Evolutionary conservation across 2,329 filamentous ascomycete genomes (phyloP).

Genomic region (Penicillium sp.): DNA sequence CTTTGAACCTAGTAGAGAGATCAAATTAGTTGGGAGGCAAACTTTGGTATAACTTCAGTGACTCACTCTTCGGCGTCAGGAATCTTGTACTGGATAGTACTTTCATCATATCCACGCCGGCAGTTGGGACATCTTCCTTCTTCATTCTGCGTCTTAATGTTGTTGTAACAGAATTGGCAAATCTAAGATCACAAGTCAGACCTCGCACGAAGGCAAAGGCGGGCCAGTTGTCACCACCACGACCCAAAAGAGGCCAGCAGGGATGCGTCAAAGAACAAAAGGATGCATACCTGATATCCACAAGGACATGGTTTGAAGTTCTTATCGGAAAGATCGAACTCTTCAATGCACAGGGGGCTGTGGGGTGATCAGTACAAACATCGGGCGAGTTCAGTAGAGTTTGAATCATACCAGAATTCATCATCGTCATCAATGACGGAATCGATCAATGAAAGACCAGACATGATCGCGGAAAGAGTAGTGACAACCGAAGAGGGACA

Average conservation of each 20-base stretch:
- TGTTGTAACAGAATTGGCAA: conserved; percentile 99
- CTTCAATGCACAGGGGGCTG: conserved; percentile 96
- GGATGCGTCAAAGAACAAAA: not conserved
- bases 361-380: conserved; percentile 23
- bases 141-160: conserved; percentile 91
- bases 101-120: conserved; percentile 90
- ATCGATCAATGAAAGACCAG: conserved; percentile 47
- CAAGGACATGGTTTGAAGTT: conserved; percentile 97
- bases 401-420: conserved; percentile 45
- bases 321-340: conserved; percentile 95
- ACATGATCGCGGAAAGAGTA: conserved; percentile 39
- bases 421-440: conserved; percentile 53
- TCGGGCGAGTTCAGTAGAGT: not conserved
- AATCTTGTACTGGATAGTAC: conserved; percentile 94
- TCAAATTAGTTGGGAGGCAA: conserved; percentile 23
- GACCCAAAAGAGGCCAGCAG: not conserved
- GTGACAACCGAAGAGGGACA: conserved; percentile 26
- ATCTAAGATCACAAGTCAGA: conserved; percentile 58
- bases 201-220: not conserved
- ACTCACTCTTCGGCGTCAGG: conserved; percentile 92
- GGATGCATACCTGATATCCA: conserved; percentile 79
- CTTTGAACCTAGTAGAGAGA: conserved; percentile 46
- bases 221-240: not conserved
- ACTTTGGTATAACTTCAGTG: not conserved
- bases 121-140: conserved; percentile 98